phyloP scores from a whole-genome alignment of 495 filamentous ascomycete genomes.

The Diplogelasinospora grovesii region DNA sequence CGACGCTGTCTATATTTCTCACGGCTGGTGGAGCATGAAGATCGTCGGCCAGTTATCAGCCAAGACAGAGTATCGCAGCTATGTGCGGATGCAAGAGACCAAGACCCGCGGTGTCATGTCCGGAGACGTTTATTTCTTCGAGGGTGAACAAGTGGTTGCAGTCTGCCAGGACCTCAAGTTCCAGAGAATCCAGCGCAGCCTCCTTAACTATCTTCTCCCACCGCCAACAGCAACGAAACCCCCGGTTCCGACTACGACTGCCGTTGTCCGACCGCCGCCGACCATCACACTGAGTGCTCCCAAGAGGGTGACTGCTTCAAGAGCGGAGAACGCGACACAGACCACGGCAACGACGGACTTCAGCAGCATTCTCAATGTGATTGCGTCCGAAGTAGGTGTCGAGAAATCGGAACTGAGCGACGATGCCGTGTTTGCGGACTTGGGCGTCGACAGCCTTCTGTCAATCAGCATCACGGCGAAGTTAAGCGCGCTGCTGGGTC shows the following conservation, averaged over 20 bases:
- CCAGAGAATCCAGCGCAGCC: constrained; percentile 47
- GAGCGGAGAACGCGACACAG: too few species aligned
- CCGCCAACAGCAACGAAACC: not conserved
- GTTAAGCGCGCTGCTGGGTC: constrained; percentile 34
- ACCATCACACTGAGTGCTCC: too few species aligned
- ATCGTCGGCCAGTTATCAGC: constrained; percentile 49
- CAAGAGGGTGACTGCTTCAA: too few species aligned
- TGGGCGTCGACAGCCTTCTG: constrained; percentile 47
- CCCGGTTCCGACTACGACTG: too few species aligned
- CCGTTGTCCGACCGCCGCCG: too few species aligned
- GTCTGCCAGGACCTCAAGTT: constrained; percentile 41
- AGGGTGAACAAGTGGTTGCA: constrained; percentile 42
- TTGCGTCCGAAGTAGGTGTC: constrained; percentile 29
- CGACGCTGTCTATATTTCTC: constrained; percentile 56
- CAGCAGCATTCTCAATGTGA: not conserved
- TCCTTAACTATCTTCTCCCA: constrained; percentile 50
- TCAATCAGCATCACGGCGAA: constrained; percentile 34
- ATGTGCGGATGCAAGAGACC: constrained; percentile 51
- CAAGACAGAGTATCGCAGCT: constrained; percentile 52
- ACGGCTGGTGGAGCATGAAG: constrained; percentile 58
- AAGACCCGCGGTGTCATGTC: constrained; percentile 19
- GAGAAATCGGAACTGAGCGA: constrained; percentile 10
- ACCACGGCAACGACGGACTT: not conserved
- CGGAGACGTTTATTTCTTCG: constrained; percentile 50
- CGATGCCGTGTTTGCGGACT: constrained; percentile 31